Base-by-base conservation (phyloP, 805 yeast species). In the Saturnispora galanensis region DNA sequence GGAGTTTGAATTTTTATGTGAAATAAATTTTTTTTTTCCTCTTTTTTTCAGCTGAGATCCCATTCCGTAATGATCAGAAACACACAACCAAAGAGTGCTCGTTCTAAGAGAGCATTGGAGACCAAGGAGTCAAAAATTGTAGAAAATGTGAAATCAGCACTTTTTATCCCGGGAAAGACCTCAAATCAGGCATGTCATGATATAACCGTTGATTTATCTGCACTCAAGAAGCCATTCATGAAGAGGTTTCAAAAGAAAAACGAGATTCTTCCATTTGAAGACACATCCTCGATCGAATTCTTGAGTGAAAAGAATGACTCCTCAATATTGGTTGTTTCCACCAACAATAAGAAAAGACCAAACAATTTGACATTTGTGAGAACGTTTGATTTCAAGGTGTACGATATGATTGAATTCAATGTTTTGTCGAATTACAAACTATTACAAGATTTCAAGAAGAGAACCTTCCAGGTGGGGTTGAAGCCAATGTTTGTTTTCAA, bases 401-500 rank as follows among this genome's bases (percentile, higher is more conserved):
- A 82, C 62, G 98, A 93, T 61, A 90, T 93, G 96, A 71, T 93
- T 56, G 98, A 93, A 68, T 70, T 93, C 49, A 74, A 82, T 45
- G 76, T 86, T 36, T 77, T 78, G 48, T 75, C 76, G 35, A 77
- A 81, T 61, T 76, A 63, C 59, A 86, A 87, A 62, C 68, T 89
- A 34, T 70, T 93, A 45, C 65, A 73, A 48, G 97, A 90, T 55
- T 93, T 93, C 72, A 79, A 75, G 54, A 81, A 82, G 54, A 60
- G 70, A 45, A 87, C 96, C 1, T 87, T 89, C 65, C 77, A 82
- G 36, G 70, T 90, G 33, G 98, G 98, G 28, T 70, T 90, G 60
- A 89, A 87, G 62, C 98, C 98, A 48, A 78, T 93, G 89, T 84
- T 93, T 64, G 72, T 83, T 3, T 93, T 93, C 70, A 87, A 87